These are phyloP conservation scores for Triticum dicoccoides DNA, from an alignment of 176 grass and related monocot genomes.

Conservation along the genomic window DNA sequence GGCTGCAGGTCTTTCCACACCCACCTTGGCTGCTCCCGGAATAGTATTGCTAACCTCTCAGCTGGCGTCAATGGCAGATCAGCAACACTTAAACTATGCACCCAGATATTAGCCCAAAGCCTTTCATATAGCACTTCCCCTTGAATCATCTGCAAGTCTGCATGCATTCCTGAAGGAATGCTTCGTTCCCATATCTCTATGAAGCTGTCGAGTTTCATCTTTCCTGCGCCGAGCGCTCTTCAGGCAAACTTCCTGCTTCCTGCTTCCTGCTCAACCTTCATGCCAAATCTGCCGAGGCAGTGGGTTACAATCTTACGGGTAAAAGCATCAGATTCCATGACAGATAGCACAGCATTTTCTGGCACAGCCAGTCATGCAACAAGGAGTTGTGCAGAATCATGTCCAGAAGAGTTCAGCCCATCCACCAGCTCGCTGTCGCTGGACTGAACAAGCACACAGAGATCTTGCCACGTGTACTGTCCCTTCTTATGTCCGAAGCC, in stretches of 20 bases:
- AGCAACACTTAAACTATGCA: conserved; percentile 65
- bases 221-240: conserved; percentile 43
- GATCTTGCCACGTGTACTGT: conserved; percentile 68
- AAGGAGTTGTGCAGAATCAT: conserved; percentile 79
- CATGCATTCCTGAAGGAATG: conserved; percentile 57
- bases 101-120: conserved; percentile 64
- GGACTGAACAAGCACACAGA: conserved; percentile 74
- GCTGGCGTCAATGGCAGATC: conserved; percentile 64
- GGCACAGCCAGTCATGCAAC: conserved; percentile 71
- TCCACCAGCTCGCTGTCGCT: conserved; percentile 71
- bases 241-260: conserved; percentile 45
- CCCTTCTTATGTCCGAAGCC: conserved; percentile 10
- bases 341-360: conserved; percentile 54
- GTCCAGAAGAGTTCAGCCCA: conserved; percentile 63
- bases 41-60: conserved; percentile 61
- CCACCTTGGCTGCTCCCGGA: conserved; percentile 68
- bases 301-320: conserved; percentile 49
- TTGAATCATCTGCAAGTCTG: conserved; percentile 74
- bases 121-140: conserved; percentile 71
- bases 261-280: conserved; percentile 40
- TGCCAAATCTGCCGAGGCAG: conserved; percentile 67
- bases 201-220: conserved; percentile 75
- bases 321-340: conserved; percentile 78
- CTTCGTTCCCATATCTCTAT: conserved; percentile 62
- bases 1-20: conserved; percentile 81